These are phyloP conservation scores for Trichomonas tenax DNA, from an alignment of 208 protist species.

Conservation along the genomic window DNA sequence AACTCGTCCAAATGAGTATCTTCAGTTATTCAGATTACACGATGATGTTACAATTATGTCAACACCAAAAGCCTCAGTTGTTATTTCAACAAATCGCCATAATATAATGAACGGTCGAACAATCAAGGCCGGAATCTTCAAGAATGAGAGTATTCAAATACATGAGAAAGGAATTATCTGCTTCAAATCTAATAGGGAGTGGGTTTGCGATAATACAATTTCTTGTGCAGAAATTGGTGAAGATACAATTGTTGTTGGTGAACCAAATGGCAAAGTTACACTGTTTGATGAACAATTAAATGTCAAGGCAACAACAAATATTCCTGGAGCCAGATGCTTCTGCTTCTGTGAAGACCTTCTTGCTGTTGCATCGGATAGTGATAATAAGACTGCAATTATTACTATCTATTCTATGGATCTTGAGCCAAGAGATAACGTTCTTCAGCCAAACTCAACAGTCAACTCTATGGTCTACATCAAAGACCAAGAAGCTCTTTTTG, in stretches of 20 bases:
- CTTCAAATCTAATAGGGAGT: neutral
- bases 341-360: neutral
- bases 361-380: neutral
- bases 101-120: neutral
- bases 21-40: neutral
- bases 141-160: neutral
- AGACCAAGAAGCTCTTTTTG: neutral
- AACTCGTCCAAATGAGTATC: neutral
- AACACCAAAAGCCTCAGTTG: neutral
- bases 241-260: neutral
- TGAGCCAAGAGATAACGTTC: neutral
- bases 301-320: neutral
- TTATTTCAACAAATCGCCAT: neutral
- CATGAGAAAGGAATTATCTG: neutral
- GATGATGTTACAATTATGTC: neutral
- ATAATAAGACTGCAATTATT: neutral
- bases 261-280: neutral
- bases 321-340: neutral
- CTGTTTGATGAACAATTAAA: neutral
- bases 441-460: neutral
- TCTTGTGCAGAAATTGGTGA: neutral
- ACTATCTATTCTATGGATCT: neutral
- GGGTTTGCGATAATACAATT: neutral
- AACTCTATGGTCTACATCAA: neutral
- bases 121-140: neutral